Base-by-base conservation (phyloP, 2,329 filamentous ascomycete species). In the Cercospora canescens region DNA sequence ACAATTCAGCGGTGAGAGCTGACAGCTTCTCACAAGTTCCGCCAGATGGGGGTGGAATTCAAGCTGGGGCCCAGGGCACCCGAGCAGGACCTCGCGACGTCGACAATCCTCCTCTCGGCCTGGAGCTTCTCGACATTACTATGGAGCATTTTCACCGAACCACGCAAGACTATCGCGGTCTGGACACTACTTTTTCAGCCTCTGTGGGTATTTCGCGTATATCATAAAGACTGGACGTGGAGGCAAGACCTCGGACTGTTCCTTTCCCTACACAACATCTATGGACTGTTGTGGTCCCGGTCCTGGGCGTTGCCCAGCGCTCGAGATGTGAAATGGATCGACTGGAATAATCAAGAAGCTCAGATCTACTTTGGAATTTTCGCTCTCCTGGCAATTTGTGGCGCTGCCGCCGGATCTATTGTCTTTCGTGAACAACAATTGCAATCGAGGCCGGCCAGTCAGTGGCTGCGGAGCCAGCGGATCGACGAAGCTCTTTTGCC, bases 401-500 rank as follows among this genome's bases (percentile, higher is more conserved):
- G 69, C n/a, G 41, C 69, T 16, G 69, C 73, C 16, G 75, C 75
- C 7, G 74, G 72, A n/a, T 66, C 70, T 14, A 75, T 76, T 30
- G 73, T 74, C 11, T 62, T 69, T 32, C 74, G 74, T 21, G 75
- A 71, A 28, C 64, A 68, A 1, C 70, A 73, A 26, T 60, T 76
- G n/a, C 64, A 63, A 14, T 28, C 63, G 3, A 61, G 64, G n/a
- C 68, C 69, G 34, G 18, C 14, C 4, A 57, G 37, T 21, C 70
- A 61, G 54, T 62, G 65, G 4, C 35, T 68, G 16, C 62, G 67
- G 34, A 62, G 65, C 62, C 70, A 71, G 35, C 66, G 61, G 4
- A 77, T 76, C 59, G 73, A 76, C 14, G 75, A 77, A 60, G 71
- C 75, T 32, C 67, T 76, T 7, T 66, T 78, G 11, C 77, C 78